These are phyloP conservation scores for Papiliotrema flavescens DNA, from an alignment of 1,284 basidiomycete genomes.

Conservation along the genomic window DNA sequence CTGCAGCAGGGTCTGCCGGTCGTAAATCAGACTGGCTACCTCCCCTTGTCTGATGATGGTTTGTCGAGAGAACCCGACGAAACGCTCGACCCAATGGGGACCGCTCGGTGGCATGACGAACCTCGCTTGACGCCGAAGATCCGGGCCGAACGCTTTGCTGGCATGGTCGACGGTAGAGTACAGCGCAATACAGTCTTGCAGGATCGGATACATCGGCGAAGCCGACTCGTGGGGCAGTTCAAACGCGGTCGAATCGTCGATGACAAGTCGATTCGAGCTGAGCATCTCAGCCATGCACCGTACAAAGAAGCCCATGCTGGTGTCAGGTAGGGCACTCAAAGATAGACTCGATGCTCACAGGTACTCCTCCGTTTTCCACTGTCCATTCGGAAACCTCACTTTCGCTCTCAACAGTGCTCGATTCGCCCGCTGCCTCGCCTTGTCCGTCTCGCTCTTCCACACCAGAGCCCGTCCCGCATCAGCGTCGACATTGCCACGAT, in stretches of 20 bases:
- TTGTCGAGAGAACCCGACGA: constrained; percentile 16
- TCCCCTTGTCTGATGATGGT: constrained; percentile 13
- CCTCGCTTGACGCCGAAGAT: not conserved
- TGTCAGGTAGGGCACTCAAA: not conserved
- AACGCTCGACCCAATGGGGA: constrained; percentile 21
- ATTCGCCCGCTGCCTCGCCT: constrained; percentile 10
- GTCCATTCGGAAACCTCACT: constrained; percentile 9
- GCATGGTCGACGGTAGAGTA: constrained; percentile 13
- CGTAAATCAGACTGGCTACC: constrained; percentile 14
- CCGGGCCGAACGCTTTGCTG: constrained; percentile 4
- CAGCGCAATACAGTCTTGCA: constrained; percentile 18
- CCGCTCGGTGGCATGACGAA: constrained; percentile 6
- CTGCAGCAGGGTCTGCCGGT: not conserved
- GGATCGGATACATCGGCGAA: constrained; percentile 7
- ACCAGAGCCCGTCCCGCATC: constrained; percentile 7
- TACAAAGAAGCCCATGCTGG: constrained; percentile 16
- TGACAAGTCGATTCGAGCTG: constrained; percentile 6
- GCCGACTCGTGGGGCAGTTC: not conserved
- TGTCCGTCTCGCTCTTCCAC: constrained; percentile 7
- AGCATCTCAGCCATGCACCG: constrained; percentile 25
- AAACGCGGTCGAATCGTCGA: constrained; percentile 11
- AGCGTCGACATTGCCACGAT: constrained; percentile 15
- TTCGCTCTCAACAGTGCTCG: constrained; percentile 14
- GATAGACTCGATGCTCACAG: not conserved
- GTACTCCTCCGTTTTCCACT: constrained; percentile 21